phyloP scores from a whole-genome alignment of 108 stramenopile species.

The Stephanodiscus minutulus region DNA sequence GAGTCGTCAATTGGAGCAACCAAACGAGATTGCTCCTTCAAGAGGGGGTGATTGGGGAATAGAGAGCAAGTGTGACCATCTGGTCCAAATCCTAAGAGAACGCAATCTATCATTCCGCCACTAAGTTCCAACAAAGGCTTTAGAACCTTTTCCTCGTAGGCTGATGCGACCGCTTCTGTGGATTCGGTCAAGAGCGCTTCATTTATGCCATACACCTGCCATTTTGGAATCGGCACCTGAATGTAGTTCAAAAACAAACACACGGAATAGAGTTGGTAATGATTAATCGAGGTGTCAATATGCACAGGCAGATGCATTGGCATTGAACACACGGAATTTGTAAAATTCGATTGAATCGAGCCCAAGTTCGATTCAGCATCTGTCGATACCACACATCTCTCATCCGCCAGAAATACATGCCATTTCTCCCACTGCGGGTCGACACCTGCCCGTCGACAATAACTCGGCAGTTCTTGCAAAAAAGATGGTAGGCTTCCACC shows the following conservation, averaged over 20 bases:
- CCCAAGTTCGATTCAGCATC: conserved; percentile 85
- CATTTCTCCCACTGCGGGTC: conserved; percentile 74
- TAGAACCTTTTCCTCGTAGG: conserved; percentile 59
- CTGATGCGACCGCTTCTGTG: conserved; percentile 56
- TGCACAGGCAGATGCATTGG: no score
- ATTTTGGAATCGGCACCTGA: conserved; percentile 52
- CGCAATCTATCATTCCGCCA: conserved; percentile 77
- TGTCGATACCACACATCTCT: conserved; percentile 85
- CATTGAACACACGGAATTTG: conserved; percentile 7
- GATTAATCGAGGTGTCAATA: no score
- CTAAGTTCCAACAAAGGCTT: conserved; percentile 26
- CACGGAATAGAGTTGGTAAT: no score
- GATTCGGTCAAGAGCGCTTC: conserved; percentile 40
- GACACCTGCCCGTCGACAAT: conserved; percentile 40
- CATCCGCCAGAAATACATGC: conserved; percentile 93
- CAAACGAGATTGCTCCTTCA: conserved; percentile 56
- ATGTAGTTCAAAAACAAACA: no score
- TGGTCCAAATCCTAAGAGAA: conserved; percentile 94
- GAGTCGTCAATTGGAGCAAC: conserved; percentile 92
- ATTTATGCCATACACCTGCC: conserved; percentile 78
- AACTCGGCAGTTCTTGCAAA: conserved; percentile 45
- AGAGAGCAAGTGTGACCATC: conserved; percentile 97
- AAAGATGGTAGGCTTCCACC: conserved; percentile 92
- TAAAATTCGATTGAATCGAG: conserved; percentile 54
- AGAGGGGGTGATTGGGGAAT: conserved; percentile 88